phyloP scores from a whole-genome alignment of 1,284 basidiomycete genomes.

The Xerocomus nothofagi region DNA sequence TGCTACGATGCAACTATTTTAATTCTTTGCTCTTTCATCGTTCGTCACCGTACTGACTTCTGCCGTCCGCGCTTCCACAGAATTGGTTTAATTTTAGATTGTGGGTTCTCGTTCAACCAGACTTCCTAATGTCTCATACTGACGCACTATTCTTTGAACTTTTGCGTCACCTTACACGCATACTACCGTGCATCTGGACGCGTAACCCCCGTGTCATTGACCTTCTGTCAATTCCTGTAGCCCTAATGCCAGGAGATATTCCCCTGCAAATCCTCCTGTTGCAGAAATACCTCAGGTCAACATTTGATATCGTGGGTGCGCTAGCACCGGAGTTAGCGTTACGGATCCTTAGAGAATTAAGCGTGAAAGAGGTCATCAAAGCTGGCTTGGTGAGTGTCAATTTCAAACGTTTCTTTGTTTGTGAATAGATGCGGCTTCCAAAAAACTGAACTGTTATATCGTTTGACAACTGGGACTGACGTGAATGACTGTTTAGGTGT shows the following conservation, averaged over 20 bases:
- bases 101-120: slow-evolving; percentile 33
- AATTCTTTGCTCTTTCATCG: background rate
- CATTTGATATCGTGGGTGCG: slow-evolving; percentile 78
- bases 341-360: slow-evolving; percentile 64
- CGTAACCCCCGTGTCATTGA: background rate
- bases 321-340: slow-evolving; percentile 69
- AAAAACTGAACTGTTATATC: background rate
- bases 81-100: slow-evolving; percentile 61
- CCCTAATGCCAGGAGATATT: slow-evolving; percentile 76
- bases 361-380: slow-evolving; percentile 63
- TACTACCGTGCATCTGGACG: background rate
- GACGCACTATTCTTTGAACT: background rate
- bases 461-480: slow-evolving; percentile 13
- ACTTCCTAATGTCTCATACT: background rate
- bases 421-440: background rate
- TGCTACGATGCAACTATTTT: background rate
- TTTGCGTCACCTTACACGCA: background rate
- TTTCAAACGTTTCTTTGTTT: background rate
- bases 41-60: slow-evolving; percentile 15
- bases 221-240: slow-evolving; percentile 30
- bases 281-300: slow-evolving; percentile 77
- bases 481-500: slow-evolving; percentile 50
- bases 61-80: slow-evolving; percentile 26
- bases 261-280: slow-evolving; percentile 75
- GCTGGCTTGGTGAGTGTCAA: slow-evolving; percentile 49